Evolutionary conservation across 768 basidiomycete genomes (phyloP).

Genomic region (Mrakia hoshinonis): DNA sequence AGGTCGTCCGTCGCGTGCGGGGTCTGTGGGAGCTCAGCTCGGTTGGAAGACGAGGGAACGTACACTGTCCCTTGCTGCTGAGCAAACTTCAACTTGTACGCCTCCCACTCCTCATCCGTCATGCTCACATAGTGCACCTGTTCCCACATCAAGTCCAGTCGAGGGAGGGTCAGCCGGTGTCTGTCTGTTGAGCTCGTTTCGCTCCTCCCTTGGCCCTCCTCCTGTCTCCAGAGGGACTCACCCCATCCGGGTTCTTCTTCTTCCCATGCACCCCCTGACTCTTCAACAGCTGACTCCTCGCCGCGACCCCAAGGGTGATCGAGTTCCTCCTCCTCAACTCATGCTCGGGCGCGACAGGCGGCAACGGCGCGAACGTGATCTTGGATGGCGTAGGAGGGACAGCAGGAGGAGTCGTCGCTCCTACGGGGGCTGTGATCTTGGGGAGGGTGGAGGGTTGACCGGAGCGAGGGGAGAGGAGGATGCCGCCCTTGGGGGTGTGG

Average conservation of each 20-base stretch:
- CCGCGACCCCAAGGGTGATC: not conserved
- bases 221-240: not conserved
- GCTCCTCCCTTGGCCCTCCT: not conserved
- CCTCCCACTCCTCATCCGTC: constrained; percentile 23
- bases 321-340: not conserved
- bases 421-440: too few relatives aligned
- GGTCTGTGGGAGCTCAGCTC: too few relatives aligned
- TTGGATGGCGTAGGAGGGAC: not conserved
- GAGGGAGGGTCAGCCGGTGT: too few relatives aligned
- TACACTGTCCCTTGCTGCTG: not conserved
- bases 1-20: not conserved
- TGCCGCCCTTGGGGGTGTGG: not conserved
- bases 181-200: constrained; percentile 5
- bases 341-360: not conserved
- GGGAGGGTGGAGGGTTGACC: too few relatives aligned
- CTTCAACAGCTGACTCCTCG: constrained; percentile 1
- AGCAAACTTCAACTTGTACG: constrained; percentile 3
- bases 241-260: not conserved
- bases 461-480: not conserved
- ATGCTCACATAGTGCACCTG: constrained; percentile 15
- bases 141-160: not conserved
- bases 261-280: not conserved
- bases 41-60: not conserved
- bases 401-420: not conserved
- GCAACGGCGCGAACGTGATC: not conserved